A percentile compares a stretch with the other conserved stretches of the same genome.
Conservation (phyloP, 2,329 filamentous ascomycete genomes). For the Colletotrichum ledebouriae region DNA sequence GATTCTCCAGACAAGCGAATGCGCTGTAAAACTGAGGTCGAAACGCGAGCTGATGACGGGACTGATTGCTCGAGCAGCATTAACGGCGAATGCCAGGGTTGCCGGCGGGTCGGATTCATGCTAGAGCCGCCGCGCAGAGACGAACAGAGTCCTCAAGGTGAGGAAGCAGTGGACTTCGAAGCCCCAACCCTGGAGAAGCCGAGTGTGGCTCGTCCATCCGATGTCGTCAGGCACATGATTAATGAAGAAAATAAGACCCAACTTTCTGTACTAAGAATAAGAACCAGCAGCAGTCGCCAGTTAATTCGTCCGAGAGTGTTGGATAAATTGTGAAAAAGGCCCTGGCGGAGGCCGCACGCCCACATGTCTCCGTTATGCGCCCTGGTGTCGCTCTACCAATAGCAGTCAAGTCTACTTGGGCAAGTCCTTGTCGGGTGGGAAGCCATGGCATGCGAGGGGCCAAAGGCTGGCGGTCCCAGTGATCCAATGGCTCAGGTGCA, state of each 20-base stretch:
- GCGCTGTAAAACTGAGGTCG: not conserved
- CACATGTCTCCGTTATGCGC: constrained; percentile 29
- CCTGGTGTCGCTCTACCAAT: constrained; percentile 14
- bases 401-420: constrained; percentile 4
- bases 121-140: constrained; percentile 36
- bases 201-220: constrained; percentile 32
- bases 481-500: constrained; percentile 13
- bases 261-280: constrained; percentile 39
- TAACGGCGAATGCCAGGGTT: constrained; percentile 30
- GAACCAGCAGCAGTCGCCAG: constrained; percentile 16
- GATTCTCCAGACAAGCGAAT: constrained; percentile 13
- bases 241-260: constrained; percentile 8
- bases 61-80: constrained; percentile 34
- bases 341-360: constrained; percentile 39
- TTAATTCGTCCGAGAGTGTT: constrained; percentile 32
- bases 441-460: constrained; percentile 35
- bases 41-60: constrained; percentile 34
- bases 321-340: constrained; percentile 37
- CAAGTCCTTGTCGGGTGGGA: constrained; percentile 30
- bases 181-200: constrained; percentile 30
- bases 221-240: constrained; percentile 38
- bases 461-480: constrained; percentile 5
- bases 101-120: constrained; percentile 37
- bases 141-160: constrained; percentile 28
- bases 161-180: constrained; percentile 25